A percentile compares a stretch with the other conserved stretches of the same genome.
Conservation (phyloP, 345 rosid genomes). For the Pugionium cornutum region DNA sequence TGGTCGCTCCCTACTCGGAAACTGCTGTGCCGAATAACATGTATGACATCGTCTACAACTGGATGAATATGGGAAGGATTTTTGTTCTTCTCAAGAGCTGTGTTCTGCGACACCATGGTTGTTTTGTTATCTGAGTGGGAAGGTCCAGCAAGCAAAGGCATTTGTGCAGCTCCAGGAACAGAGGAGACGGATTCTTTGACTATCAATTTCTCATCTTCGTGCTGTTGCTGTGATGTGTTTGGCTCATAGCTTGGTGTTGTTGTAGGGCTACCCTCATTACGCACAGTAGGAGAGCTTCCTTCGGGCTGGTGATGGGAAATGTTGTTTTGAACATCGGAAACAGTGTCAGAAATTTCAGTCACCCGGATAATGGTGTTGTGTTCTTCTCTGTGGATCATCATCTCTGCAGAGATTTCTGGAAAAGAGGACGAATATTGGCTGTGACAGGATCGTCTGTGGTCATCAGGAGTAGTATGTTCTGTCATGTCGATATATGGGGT, state of each 20-base stretch:
- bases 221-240: slow-evolving; percentile 37
- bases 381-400: slow-evolving; percentile 41
- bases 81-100: slow-evolving; percentile 46
- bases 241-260: slow-evolving; percentile 42
- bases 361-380: slow-evolving; percentile 42
- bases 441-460: slow-evolving; percentile 41
- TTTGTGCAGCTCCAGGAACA: slow-evolving; percentile 26
- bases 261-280: slow-evolving; percentile 32
- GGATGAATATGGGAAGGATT: slow-evolving; percentile 52
- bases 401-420: slow-evolving; percentile 40
- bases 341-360: slow-evolving; percentile 41
- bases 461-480: slow-evolving; percentile 45
- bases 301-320: slow-evolving; percentile 39
- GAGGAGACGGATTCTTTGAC: slow-evolving; percentile 63
- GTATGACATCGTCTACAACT: slow-evolving; percentile 81
- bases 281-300: slow-evolving; percentile 41
- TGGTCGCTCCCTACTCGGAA: slow-evolving; percentile 86
- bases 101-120: slow-evolving; percentile 42
- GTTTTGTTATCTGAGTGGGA: slow-evolving; percentile 47
- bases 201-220: slow-evolving; percentile 71
- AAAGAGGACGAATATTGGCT: slow-evolving; percentile 44
- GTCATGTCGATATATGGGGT: slow-evolving; percentile 59
- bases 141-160: slow-evolving; percentile 39
- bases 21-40: slow-evolving; percentile 84
- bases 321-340: slow-evolving; percentile 40